Base-by-base conservation (phyloP, 768 basidiomycete genomes). In the Kwoniella europaea region DNA sequence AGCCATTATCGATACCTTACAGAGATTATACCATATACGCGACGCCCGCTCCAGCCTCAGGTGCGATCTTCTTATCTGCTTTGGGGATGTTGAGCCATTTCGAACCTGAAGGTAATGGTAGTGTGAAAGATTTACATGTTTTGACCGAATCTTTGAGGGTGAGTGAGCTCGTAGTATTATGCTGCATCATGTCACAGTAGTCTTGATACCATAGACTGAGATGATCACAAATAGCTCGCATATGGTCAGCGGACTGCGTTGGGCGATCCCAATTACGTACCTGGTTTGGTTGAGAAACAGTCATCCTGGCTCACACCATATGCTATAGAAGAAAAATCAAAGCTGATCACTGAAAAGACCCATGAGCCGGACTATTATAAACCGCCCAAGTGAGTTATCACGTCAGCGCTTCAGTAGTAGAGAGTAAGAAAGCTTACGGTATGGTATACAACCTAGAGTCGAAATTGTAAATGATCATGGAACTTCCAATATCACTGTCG, bases 1-100 rank as follows among this genome's bases (percentile, higher is more conserved):
- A 84, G 54, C 92, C 96, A 4, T 84, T 98, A 42, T 79, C 89
- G 74, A 91, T 92, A 3, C 88, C 88, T 0, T 98, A 92, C 83
- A 86, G 86, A 10, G 89, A 88, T 44, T 88, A 89, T 75, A 92
- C 87, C 68, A 86, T 98, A 35, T 96, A 92, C 83, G 93, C 92
- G 0, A 86, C 90, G 0, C 89, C 90, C 74, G 90, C 93, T 15
- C 96, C 96, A 10, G 90, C 91, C 2, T 83, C 76, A 10, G 95
- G 96, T 4, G 90, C 93, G 3, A 93, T 92, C 16, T 86, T 96
- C 54, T 84, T 97, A 55, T 91, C 93, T 78, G 92, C 96, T 87
- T 85, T 98, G 50, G 96, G 97, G 78, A 83, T 93, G 41, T 84
- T 96, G 58, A 91, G 93, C 74, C 86, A 87, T 22, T 95, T 88